phyloP scores from a whole-genome alignment of 1,139 yeast genomes.

The Sugiyamaella paludigena region DNA sequence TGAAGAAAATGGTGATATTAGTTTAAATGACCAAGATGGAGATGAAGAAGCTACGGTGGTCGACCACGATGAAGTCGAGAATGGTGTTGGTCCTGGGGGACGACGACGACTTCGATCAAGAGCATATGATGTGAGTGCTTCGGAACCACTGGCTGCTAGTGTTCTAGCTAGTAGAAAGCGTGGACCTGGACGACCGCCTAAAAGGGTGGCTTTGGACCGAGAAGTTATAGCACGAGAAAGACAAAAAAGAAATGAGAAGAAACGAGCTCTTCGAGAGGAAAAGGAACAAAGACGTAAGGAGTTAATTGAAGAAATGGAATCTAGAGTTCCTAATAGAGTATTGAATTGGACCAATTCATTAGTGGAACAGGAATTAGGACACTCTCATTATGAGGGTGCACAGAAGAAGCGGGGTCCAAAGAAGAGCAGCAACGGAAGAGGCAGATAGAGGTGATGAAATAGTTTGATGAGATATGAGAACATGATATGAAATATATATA shows the following conservation, averaged over 20 bases:
- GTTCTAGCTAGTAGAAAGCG: not conserved
- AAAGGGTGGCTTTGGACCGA: constrained; percentile 8
- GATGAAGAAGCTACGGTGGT: not conserved
- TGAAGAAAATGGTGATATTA: not conserved
- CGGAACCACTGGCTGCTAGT: not conserved
- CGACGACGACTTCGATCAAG: constrained; percentile 11
- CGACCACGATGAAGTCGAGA: not conserved
- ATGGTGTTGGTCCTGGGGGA: not conserved
- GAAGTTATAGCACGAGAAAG: constrained; percentile 4
- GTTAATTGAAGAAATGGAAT: constrained; percentile 29
- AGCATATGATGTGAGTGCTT: constrained; percentile 4
- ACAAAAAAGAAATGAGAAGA: constrained; percentile 16
- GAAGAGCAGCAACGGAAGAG: not conserved
- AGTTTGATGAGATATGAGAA: no score
- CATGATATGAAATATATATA: not conserved
- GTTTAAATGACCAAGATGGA: not conserved
- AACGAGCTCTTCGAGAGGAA: constrained; percentile 12
- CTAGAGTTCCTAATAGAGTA: constrained; percentile 20
- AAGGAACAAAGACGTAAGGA: constrained; percentile 20
- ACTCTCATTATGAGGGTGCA: constrained; percentile 28
- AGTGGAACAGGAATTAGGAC: constrained; percentile 30
- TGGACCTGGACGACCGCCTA: constrained; percentile 10
- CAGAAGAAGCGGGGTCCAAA: constrained; percentile 5
- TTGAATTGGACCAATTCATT: constrained; percentile 32
- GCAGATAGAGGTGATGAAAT: no score